Evolutionary conservation across 768 basidiomycete genomes (phyloP).

Genomic region (Lactifluus subvellereus): DNA sequence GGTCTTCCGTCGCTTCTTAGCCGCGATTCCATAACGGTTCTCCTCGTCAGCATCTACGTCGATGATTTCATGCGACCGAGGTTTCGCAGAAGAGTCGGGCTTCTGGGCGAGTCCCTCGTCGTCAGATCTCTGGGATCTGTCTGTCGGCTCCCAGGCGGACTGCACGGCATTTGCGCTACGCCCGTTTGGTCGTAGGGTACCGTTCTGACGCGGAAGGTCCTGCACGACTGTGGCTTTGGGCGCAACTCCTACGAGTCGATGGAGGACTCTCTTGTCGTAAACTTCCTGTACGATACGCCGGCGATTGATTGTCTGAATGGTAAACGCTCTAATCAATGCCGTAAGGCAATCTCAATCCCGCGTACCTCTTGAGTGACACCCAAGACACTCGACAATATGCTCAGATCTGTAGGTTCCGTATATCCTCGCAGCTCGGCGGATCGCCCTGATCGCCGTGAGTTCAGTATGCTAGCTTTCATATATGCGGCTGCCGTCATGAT

Average conservation of each 20-base stretch:
- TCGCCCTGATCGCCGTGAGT: conserved; percentile 47
- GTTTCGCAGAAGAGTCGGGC: conserved; percentile 2
- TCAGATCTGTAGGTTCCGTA: conserved; percentile 57
- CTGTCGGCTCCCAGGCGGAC: conserved; percentile 39
- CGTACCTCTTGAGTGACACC: conserved; percentile 79
- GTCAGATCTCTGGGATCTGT: conserved; percentile 31
- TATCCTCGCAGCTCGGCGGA: conserved; percentile 40
- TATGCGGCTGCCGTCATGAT: conserved; percentile 76
- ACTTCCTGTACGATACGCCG: conserved; percentile 64
- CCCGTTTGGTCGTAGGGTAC: conserved; percentile 4
- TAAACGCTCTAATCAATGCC: background rate
- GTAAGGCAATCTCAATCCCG: conserved; percentile 6
- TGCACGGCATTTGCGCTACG: conserved; percentile 28
- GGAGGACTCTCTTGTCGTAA: conserved; percentile 53
- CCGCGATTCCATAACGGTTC: conserved; percentile 38
- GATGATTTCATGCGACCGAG: conserved; percentile 10
- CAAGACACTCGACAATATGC: conserved; percentile 73
- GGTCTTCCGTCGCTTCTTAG: conserved; percentile 43
- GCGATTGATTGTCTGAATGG: conserved; percentile 62
- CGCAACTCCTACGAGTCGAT: conserved; percentile 48
- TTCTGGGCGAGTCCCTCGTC: conserved; percentile 24
- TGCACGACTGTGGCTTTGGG: conserved; percentile 19
- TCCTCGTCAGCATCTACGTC: conserved; percentile 42
- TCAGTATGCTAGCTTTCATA: conserved; percentile 55
- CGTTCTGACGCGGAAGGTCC: conserved; percentile 8